Evolutionary conservation across 2,329 filamentous ascomycete species (phyloP).

Genomic region (Botrytis squamosa): DNA sequence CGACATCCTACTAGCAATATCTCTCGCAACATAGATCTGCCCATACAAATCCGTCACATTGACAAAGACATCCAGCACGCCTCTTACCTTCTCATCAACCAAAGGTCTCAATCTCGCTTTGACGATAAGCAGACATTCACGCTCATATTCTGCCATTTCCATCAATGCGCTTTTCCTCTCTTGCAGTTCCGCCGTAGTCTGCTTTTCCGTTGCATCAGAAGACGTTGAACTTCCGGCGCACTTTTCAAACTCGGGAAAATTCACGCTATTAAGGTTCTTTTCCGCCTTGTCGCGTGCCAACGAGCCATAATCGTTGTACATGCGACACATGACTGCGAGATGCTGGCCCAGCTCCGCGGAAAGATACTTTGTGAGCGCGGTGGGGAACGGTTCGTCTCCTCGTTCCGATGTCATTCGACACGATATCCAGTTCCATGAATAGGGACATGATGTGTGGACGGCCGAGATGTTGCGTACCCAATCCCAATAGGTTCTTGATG

Average conservation of each 20-base stretch:
- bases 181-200: background rate
- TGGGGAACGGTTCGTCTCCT: background rate
- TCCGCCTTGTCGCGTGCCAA: conserved; percentile 37
- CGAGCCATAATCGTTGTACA: conserved; percentile 43
- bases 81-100: background rate
- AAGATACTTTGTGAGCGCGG: conserved; percentile 12
- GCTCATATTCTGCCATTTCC: background rate
- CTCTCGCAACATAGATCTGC: conserved; percentile 23
- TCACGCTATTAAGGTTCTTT: conserved; percentile 38
- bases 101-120: background rate
- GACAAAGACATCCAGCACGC: conserved; percentile 13
- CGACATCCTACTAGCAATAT: conserved; percentile 18
- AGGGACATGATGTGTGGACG: conserved; percentile 12
- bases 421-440: conserved; percentile 15
- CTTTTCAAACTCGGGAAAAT: conserved; percentile 31
- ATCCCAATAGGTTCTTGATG: background rate
- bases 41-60: conserved; percentile 24
- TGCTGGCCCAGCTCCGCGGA: conserved; percentile 24
- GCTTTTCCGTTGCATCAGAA: background rate
- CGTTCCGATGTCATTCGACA: background rate
- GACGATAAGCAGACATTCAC: background rate
- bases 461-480: conserved; percentile 14
- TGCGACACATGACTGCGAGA: conserved; percentile 37
- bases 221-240: background rate
- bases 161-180: background rate